Evolutionary conservation across 1,284 basidiomycete genomes (phyloP).

Genomic region (Heliocybe sulcata): DNA sequence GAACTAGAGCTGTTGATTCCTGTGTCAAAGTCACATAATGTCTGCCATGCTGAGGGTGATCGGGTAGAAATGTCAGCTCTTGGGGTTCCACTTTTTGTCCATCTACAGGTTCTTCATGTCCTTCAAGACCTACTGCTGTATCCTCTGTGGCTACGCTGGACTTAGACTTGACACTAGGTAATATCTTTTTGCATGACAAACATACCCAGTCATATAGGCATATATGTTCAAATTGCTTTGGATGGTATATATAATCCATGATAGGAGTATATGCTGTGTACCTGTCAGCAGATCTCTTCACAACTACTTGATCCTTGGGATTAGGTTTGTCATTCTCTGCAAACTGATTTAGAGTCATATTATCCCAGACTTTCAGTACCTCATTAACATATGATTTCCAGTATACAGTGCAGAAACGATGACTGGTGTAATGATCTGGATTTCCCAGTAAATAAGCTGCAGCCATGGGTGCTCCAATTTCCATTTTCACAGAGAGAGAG

Average conservation of each 20-base stretch:
- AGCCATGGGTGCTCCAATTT: conserved; percentile 9
- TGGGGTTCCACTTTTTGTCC: background rate
- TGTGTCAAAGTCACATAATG: conserved; percentile 6
- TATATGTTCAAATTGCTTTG: conserved; percentile 1
- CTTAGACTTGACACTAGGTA: background rate
- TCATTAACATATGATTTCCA: conserved; percentile 7
- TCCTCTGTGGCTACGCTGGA: background rate
- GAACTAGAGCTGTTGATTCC: conserved; percentile 5
- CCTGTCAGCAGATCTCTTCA: background rate
- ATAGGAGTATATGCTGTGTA: conserved; percentile 2
- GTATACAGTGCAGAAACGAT: background rate
- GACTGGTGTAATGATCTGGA: conserved; percentile 11
- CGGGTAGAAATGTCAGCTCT: conserved; percentile 3
- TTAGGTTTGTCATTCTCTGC: background rate
- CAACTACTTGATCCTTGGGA: conserved; percentile 6
- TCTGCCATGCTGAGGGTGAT: conserved; percentile 10
- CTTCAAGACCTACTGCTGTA: background rate
- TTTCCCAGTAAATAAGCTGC: conserved; percentile 8
- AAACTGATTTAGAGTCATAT: background rate
- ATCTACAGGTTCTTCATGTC: background rate
- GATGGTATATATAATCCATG: conserved; percentile 7
- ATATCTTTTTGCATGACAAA: conserved; percentile 1
- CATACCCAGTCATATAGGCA: conserved; percentile 9
- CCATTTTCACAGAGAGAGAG: conserved; percentile 4
- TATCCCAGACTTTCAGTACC: conserved; percentile 2